These are phyloP conservation scores for Piper betle DNA, from an alignment of 164 flowering plant species.

Conservation along the genomic window DNA sequence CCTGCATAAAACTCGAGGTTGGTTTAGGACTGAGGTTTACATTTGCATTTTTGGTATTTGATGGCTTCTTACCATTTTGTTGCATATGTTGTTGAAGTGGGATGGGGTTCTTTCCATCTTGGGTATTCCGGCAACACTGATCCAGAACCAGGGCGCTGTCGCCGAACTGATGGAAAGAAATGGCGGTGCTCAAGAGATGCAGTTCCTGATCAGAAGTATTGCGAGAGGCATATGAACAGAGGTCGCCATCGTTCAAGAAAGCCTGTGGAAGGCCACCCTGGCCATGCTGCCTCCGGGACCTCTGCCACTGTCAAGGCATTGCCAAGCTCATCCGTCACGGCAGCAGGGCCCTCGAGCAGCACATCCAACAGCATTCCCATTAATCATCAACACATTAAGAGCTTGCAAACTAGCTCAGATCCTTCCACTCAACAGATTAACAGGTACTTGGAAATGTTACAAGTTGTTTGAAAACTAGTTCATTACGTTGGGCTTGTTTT, in stretches of 20 bases:
- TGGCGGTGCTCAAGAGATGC: slow-evolving; percentile 98
- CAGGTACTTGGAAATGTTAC: slow-evolving; percentile 24
- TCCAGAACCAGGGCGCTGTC: slow-evolving; percentile 96
- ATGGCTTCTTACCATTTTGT: neutral
- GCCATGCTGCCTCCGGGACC: slow-evolving; percentile 54
- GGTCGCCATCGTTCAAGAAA: slow-evolving; percentile 99
- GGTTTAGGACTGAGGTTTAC: neutral
- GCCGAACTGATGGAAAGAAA: slow-evolving; percentile 95
- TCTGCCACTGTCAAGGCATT: slow-evolving; percentile 19
- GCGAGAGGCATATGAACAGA: slow-evolving; percentile 92
- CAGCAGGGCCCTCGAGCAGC: slow-evolving; percentile 22
- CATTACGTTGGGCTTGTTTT: neutral
- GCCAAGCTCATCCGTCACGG: slow-evolving; percentile 23
- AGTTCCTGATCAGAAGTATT: slow-evolving; percentile 85
- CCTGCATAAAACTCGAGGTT: too few relatives aligned
- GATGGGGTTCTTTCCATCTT: slow-evolving; percentile 88
- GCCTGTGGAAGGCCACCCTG: slow-evolving; percentile 99
- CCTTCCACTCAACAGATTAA: slow-evolving; percentile 19
- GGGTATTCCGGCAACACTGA: slow-evolving; percentile 71
- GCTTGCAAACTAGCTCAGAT: slow-evolving; percentile 24
- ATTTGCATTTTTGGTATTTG: neutral
- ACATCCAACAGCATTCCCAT: slow-evolving; percentile 28
- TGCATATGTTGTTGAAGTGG: slow-evolving; percentile 23
- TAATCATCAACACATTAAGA: slow-evolving; percentile 34
- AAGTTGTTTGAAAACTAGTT: too few relatives aligned